A percentile compares a stretch with the other conserved stretches of the same genome.
These are phyloP conservation scores for Fraxinus sp. DNA, from an alignment of 305 asterid species.

Conservation along the genomic window DNA sequence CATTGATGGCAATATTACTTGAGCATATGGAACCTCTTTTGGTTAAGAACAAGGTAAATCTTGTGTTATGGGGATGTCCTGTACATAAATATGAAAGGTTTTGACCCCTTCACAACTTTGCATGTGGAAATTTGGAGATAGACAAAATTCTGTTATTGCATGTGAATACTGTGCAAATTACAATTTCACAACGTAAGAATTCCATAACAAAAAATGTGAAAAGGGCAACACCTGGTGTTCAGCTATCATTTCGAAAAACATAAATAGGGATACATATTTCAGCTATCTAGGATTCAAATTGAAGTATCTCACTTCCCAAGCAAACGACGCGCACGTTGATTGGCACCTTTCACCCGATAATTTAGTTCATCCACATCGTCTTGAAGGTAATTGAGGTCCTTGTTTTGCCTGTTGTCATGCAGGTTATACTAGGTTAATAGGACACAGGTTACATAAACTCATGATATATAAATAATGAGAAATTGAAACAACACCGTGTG, in stretches of 20 bases:
- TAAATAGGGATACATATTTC: background rate
- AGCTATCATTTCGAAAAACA: background rate
- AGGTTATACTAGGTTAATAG: background rate
- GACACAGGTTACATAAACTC: background rate
- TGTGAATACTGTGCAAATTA: too few species aligned
- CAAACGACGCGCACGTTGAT: conserved; percentile 60
- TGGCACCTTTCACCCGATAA: conserved; percentile 81
- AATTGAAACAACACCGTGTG: background rate
- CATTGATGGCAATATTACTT: conserved; percentile 49
- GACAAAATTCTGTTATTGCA: too few species aligned
- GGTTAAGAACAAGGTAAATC: conserved; percentile 58
- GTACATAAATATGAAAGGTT: conserved; percentile 79
- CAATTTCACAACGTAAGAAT: too few species aligned
- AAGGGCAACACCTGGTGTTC: background rate
- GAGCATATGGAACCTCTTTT: conserved; percentile 45
- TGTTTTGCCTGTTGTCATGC: conserved; percentile 67
- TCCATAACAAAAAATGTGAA: conserved; percentile 4
- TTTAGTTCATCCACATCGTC: conserved; percentile 76
- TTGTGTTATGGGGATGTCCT: conserved; percentile 76
- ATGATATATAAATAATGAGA: background rate
- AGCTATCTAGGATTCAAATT: background rate
- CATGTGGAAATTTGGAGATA: conserved; percentile 44
- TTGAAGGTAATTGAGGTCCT: conserved; percentile 71
- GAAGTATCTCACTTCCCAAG: conserved; percentile 42
- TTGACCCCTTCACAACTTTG: conserved; percentile 70